phyloP scores from a whole-genome alignment of 108 stramenopile genomes.

The Cyclostephanos invisitatus region DNA sequence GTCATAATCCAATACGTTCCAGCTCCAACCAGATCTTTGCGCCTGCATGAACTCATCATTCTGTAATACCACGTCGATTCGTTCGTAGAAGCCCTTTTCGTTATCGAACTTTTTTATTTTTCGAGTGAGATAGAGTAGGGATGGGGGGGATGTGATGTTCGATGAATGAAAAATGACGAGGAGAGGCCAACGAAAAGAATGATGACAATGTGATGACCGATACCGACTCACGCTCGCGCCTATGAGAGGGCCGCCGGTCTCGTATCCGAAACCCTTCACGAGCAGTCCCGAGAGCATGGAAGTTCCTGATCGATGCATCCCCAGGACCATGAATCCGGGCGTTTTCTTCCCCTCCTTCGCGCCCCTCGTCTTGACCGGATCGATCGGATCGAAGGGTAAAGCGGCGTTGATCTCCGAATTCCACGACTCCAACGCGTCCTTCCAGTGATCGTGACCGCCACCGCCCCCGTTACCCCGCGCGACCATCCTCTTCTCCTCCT shows the following conservation, averaged over 20 bases:
- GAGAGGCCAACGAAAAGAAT: not conserved
- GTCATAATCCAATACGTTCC: constrained; percentile 69
- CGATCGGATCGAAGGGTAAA: not conserved
- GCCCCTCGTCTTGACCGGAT: not conserved
- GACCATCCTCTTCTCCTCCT: constrained; percentile 1
- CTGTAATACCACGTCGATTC: constrained; percentile 78
- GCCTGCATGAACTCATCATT: constrained; percentile 85
- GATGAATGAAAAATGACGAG: not conserved
- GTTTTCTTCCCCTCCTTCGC: constrained; percentile 14
- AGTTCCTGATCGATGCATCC: constrained; percentile 90
- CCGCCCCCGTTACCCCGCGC: not conserved
- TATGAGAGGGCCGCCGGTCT: constrained; percentile 72
- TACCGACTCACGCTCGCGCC: constrained; percentile 20
- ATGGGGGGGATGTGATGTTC: not conserved
- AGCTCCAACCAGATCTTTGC: constrained; percentile 76
- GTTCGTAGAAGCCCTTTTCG: constrained; percentile 90
- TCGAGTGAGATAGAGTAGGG: constrained; percentile 22
- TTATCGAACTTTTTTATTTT: constrained; percentile 70
- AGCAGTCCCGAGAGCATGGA: constrained; percentile 74
- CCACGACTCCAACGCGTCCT: constrained; percentile 25
- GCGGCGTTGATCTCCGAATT: constrained; percentile 11
- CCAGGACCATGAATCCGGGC: constrained; percentile 78
- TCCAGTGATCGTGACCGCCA: constrained; percentile 19
- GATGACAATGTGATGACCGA: too few species aligned
- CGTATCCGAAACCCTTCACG: constrained; percentile 66